These are phyloP conservation scores for Alternaria dauci DNA, from an alignment of 2,329 filamentous ascomycete genomes.

Conservation along the genomic window DNA sequence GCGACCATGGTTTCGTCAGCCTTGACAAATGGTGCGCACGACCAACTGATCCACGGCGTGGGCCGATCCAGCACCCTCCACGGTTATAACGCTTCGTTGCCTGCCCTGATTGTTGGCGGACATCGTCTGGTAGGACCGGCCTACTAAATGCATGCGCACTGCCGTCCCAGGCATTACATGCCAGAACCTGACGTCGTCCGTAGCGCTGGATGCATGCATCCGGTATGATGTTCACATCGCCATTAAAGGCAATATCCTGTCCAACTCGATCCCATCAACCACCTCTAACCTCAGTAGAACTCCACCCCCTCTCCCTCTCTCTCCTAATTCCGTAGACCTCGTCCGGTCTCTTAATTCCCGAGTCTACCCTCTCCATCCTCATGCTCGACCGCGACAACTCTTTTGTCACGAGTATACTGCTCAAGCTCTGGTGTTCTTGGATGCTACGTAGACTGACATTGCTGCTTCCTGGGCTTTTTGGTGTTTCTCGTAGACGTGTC, in stretches of 20 bases:
- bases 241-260: neutral
- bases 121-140: neutral
- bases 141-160: neutral
- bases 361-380: slow-evolving; percentile 23
- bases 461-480: slow-evolving; percentile 16
- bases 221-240: neutral
- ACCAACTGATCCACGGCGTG: neutral
- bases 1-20: neutral
- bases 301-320: slow-evolving; percentile 28
- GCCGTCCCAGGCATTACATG: neutral
- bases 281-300: slow-evolving; percentile 25
- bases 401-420: slow-evolving; percentile 34
- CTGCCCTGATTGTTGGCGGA: neutral
- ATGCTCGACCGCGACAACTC: slow-evolving; percentile 33
- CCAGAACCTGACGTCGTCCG: too few relatives aligned
- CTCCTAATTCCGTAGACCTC: slow-evolving; percentile 17
- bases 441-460: slow-evolving; percentile 21
- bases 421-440: slow-evolving; percentile 28
- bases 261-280: slow-evolving; percentile 17
- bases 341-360: slow-evolving; percentile 17
- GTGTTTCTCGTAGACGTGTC: slow-evolving; percentile 29
- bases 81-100: neutral
- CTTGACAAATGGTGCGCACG: neutral
- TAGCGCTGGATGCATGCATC: neutral
- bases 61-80: neutral